Evolutionary conservation across 2,329 filamentous ascomycete genomes (phyloP), one percentile per base, ranked within the genome.

Genomic region (Clarireedia monteithiana): DNA sequence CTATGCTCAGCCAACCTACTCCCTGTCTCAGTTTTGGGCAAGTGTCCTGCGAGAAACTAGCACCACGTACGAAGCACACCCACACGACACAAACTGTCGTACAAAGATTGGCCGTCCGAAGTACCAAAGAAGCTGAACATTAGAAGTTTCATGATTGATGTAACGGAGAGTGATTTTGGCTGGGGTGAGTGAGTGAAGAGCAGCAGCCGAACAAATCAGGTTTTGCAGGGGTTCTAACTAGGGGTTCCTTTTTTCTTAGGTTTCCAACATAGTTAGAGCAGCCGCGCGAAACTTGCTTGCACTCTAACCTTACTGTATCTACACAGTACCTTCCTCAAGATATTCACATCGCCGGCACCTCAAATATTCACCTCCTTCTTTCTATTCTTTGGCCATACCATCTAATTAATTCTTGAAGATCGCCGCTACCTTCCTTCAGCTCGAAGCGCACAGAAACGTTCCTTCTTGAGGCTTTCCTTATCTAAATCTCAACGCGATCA

Each of bases 401-500:
- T 38, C 42, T 55, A 50, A 55, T 55, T 42, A 50, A 44, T 42
- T 30, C 10, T 26, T 23, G 46, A 48, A 12, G 14, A 27, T 23
- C 15, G 23, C 6, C 48, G 38, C 23, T 36, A 39, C 6, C 38
- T 15, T 50, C 17, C 14, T 23, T 2, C 42, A 26, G 4, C 27
- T 42, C 10, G 42, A 44, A 50, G 36, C 45, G 46, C 53, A 50
- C 15, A 55, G 46, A 55, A 42, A 44, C 24, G 27, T 50, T 42
- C 53, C 46, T 45, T 50, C 53, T 27, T 20, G 7, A 50, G 26
- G 17, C 36, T 39, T 55, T 50, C 53, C 53, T 50, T 50, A 50
- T 50, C 53, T 26, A 23, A 55, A 39, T 23, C 14, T 46, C 17
- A 46, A 46, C 26, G 53, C 36, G 14, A 50, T 42, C 38, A 23